Evolutionary conservation across 2,329 filamentous ascomycete genomes (phyloP).

Genomic region (Fusarium pseudograminearum): DNA sequence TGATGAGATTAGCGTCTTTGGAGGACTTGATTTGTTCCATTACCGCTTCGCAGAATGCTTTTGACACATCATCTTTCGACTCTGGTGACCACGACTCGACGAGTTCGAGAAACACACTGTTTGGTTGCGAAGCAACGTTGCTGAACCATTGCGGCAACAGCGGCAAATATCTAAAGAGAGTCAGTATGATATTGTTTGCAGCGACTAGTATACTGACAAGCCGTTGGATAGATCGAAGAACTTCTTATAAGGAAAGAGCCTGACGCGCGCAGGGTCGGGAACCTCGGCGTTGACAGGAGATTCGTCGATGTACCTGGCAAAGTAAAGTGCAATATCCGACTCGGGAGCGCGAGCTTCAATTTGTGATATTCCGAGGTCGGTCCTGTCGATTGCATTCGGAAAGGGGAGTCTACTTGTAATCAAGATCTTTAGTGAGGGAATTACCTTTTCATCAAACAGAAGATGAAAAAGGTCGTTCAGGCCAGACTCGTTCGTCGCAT

Average conservation of each 20-base stretch:
- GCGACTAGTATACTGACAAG: background rate
- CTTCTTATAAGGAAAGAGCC: background rate
- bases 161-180: background rate
- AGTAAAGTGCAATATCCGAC: background rate
- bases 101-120: background rate
- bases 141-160: background rate
- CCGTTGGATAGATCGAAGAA: background rate
- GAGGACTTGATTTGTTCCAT: background rate
- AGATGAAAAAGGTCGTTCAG: background rate
- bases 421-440: background rate
- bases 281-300: background rate
- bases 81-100: background rate
- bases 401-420: background rate
- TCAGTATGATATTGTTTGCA: background rate
- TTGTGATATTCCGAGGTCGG: accelerated
- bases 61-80: background rate
- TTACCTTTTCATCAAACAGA: accelerated
- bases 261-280: background rate
- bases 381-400: accelerated
- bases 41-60: background rate
- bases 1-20: background rate
- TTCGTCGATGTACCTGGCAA: background rate
- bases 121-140: background rate
- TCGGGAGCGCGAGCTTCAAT: background rate
- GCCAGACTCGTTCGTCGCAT: background rate